A percentile compares a stretch with the other conserved stretches of the same genome.
Conservation (phyloP, 306 rosid genomes). For the Notholithocarpus densiflorus region DNA sequence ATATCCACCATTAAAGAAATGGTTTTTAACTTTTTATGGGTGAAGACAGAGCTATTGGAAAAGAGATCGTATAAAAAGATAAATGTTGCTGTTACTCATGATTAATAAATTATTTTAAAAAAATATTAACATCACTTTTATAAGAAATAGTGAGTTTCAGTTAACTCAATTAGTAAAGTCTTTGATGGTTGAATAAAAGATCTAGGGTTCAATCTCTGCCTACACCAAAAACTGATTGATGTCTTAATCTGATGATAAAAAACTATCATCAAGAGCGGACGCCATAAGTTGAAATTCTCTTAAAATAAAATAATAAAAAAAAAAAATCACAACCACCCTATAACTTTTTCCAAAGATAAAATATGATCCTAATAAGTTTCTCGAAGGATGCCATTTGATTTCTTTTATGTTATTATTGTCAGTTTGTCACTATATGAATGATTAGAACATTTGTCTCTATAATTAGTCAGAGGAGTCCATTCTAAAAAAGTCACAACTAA, state of each 20-base stretch:
- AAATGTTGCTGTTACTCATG: no score
- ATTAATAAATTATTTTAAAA: no score
- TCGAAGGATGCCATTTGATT: not conserved
- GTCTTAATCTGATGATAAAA: fast-evolving
- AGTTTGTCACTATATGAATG: not conserved
- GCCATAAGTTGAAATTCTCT: fast-evolving
- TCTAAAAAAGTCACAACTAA: not conserved
- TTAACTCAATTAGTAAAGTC: fast-evolving
- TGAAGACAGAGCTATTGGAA: no score
- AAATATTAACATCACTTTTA: no score
- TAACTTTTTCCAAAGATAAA: no score
- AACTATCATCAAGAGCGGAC: fast-evolving
- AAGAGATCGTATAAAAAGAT: no score
- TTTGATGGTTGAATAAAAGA: fast-evolving
- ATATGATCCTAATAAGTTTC: no score
- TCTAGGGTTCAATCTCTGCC: fast-evolving
- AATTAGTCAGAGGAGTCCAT: slow-evolving; percentile 13
- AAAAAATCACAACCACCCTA: no score
- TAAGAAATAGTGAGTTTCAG: no score
- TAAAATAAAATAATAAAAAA: not conserved
- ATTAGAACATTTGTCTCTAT: not conserved
- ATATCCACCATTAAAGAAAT: no score
- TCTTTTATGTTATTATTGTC: not conserved
- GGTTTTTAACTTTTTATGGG: no score
- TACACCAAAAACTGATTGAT: fast-evolving